These are phyloP conservation scores for Crithidia bombi DNA, from an alignment of 208 protist species.

Conservation along the genomic window DNA sequence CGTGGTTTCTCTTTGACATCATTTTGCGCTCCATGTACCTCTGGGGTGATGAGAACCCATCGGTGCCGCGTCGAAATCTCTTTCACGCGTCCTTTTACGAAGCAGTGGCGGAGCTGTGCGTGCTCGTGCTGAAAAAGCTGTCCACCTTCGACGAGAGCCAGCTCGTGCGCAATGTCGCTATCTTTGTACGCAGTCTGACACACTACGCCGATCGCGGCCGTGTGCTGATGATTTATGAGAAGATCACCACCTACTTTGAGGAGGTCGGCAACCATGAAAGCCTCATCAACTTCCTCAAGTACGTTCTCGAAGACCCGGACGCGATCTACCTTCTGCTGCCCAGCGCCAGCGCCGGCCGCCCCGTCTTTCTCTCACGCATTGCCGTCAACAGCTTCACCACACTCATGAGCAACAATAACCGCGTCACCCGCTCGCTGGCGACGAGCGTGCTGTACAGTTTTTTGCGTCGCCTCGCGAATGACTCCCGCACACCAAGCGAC, in stretches of 20 bases:
- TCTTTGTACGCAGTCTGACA: slow-evolving; percentile 76
- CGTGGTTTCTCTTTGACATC: slow-evolving; percentile 87
- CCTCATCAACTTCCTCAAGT: slow-evolving; percentile 67
- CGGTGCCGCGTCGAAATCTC: slow-evolving; percentile 42
- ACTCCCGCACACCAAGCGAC: slow-evolving; percentile 56
- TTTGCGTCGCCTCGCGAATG: slow-evolving; percentile 65
- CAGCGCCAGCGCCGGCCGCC: slow-evolving; percentile 36
- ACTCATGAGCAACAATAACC: slow-evolving; percentile 64
- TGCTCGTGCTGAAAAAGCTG: slow-evolving; percentile 58
- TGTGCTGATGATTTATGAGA: slow-evolving; percentile 59
- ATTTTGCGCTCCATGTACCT: slow-evolving; percentile 86
- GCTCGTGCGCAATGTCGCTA: slow-evolving; percentile 66
- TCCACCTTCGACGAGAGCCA: slow-evolving; percentile 57
- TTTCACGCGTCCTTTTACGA: slow-evolving; percentile 77
- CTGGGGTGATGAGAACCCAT: slow-evolving; percentile 68
- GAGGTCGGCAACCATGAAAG: slow-evolving; percentile 59
- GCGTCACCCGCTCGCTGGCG: slow-evolving; percentile 45
- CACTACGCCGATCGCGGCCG: slow-evolving; percentile 79
- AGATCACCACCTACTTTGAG: slow-evolving; percentile 64
- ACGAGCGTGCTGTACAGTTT: slow-evolving; percentile 71
- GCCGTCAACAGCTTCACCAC: slow-evolving; percentile 60
- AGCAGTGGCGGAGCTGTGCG: slow-evolving; percentile 64
- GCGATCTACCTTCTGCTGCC: slow-evolving; percentile 69
- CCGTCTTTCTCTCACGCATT: slow-evolving; percentile 77
- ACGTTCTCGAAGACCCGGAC: slow-evolving; percentile 75